Percentiles rank a stretch among this genome's conserved stretches.
These are phyloP conservation scores for Suhomyces panamericanus DNA, from an alignment of 1,139 yeast genomes.

Conservation along the genomic window DNA sequence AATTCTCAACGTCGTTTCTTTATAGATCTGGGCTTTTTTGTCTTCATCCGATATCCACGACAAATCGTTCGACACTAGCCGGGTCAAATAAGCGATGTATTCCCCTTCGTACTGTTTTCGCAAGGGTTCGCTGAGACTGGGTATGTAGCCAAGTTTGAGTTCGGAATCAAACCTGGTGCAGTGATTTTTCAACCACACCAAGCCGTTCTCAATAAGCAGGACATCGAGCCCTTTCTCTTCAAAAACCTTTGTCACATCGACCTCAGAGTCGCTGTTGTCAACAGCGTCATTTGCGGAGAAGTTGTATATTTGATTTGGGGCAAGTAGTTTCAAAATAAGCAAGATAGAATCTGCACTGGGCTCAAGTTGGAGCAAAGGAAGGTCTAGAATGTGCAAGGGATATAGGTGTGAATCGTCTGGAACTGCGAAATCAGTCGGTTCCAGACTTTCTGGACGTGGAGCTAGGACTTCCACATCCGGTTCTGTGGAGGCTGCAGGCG, in stretches of 20 bases:
- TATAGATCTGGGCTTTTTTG: conserved; percentile 45
- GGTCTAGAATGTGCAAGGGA: conserved; percentile 61
- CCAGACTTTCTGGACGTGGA: not conserved
- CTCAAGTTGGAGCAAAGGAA: conserved; percentile 51
- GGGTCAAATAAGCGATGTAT: conserved; percentile 63
- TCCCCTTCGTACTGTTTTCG: conserved; percentile 23
- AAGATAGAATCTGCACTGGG: conserved; percentile 54
- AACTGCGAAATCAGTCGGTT: not conserved
- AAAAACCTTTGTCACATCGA: conserved; percentile 22
- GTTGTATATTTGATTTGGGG: conserved; percentile 55
- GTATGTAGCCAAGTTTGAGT: conserved; percentile 26
- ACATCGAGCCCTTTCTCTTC: conserved; percentile 26
- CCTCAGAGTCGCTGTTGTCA: conserved; percentile 15
- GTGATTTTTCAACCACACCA: conserved; percentile 42
- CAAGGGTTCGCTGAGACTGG: conserved; percentile 29
- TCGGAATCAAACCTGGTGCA: conserved; percentile 36
- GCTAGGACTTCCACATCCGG: not conserved
- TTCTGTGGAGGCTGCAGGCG: conserved; percentile 24
- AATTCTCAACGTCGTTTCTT: conserved; percentile 61
- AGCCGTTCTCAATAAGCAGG: conserved; percentile 23
- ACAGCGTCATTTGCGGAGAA: conserved; percentile 36
- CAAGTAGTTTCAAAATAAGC: conserved; percentile 48
- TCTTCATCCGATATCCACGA: conserved; percentile 44
- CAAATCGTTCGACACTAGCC: conserved; percentile 58
- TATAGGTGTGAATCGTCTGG: conserved; percentile 26